These are phyloP conservation scores for Tricholoma matsutake DNA, from an alignment of 768 basidiomycete species.

Conservation along the genomic window DNA sequence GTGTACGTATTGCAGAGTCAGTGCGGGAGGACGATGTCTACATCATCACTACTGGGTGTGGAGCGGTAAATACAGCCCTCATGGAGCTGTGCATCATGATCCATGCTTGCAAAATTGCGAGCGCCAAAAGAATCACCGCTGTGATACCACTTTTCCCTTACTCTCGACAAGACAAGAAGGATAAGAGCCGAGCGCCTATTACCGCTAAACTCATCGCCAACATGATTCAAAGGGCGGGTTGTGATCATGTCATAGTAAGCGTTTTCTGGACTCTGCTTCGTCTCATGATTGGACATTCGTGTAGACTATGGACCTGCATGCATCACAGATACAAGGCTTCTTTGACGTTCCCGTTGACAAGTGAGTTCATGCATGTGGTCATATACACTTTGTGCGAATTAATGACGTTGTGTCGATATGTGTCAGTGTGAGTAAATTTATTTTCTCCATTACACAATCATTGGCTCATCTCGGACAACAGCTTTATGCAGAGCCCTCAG, in stretches of 20 bases:
- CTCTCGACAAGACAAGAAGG: conserved; percentile 97
- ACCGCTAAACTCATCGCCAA: conserved; percentile 98
- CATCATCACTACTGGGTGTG: conserved; percentile 92
- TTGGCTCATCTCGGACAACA: conserved; percentile 24
- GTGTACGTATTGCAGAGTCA: conserved; percentile 88
- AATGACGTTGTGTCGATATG: conserved; percentile 3
- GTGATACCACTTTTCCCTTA: conserved; percentile 97
- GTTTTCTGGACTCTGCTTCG: background rate
- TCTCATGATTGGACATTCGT: conserved; percentile 8
- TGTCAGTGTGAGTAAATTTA: conserved; percentile 45
- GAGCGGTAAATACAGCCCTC: conserved; percentile 85
- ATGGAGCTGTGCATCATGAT: conserved; percentile 99
- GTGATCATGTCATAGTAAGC: conserved; percentile 96
- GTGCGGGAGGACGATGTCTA: conserved; percentile 99
- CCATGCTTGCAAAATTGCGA: conserved; percentile 99
- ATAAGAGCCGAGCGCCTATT: conserved; percentile 97
- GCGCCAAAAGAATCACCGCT: conserved; percentile 96
- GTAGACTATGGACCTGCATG: conserved; percentile 98
- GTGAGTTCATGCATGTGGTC: conserved; percentile 50
- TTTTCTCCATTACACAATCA: conserved; percentile 1
- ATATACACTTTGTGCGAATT: conserved; percentile 6
- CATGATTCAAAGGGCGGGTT: conserved; percentile 89
- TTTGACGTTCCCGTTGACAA: conserved; percentile 99
- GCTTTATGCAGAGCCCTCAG: conserved; percentile 95
- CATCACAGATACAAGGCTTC: conserved; percentile 99